Evolutionary conservation across 257 asterid species (phyloP), one percentile per base, ranked within the genome.

Genomic region (Solanum ossicruentum): DNA sequence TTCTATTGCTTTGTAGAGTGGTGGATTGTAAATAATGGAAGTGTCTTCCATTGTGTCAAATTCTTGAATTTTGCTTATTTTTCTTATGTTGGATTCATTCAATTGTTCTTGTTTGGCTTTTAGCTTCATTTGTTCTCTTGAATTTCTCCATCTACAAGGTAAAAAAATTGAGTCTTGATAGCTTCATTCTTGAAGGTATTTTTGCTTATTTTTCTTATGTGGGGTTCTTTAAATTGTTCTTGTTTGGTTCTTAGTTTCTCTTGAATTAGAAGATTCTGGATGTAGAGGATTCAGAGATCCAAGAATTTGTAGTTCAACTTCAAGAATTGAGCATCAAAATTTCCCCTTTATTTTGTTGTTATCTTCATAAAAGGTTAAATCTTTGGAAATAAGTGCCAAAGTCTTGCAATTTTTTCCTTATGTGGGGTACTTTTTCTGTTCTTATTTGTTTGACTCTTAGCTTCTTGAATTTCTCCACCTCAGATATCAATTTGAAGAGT

Each of bases 91-190:
- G 75, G 58, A 43, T 43, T 41, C 56, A 69, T 84, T 79, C 61
- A 79, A 0, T 79, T 49, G 88, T 85, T 70, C 75, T 87, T 32
- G 95, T 95, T 15, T 88, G 85, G 32, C 97, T 20, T 5, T 58
- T 20, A 58, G 28, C 28, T 56, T 56, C 23, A 56, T 56, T 8
- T 17, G 4, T 3, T 52, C 56, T 55, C 60, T 55, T 55, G 60
- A 55, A 55, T 55, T 51, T 55, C 91, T 81, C 91, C 94, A 9
- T 92, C 92, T 83, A 78, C 93, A 9, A 93, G 99, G 97, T 93
- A 90, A 7, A 28, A 39, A 12, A 1, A 54, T 23, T 81, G 32
- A 6, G 26, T 80, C 23, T 7, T 41, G 21, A 32, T 55, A 81
- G 11, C 3, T 12, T 15, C 47, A 32, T 32, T 32, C 36, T 32